Evolutionary conservation across 2,329 filamentous ascomycete species (phyloP).

Genomic region (Fusarium sp.): DNA sequence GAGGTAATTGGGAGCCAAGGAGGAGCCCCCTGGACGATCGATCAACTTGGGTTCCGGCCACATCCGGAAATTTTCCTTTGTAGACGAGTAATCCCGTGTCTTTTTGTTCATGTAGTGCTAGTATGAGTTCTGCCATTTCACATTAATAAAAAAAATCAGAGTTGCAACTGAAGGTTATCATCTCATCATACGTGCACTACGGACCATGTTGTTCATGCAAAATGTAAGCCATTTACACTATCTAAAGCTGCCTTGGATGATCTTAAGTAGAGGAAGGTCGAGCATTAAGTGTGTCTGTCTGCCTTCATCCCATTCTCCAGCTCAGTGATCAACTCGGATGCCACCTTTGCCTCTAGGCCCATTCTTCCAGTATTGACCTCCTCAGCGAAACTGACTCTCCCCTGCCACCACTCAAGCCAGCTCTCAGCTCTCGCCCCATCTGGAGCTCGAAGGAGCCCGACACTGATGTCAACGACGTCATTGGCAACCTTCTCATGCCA

Average conservation of each 20-base stretch:
- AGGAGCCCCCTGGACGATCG: neutral
- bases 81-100: neutral
- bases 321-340: neutral
- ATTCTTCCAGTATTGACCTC: neutral
- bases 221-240: neutral
- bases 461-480: neutral
- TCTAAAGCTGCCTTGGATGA: neutral
- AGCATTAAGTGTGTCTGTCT: neutral
- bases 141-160: neutral
- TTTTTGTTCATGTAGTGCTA: neutral
- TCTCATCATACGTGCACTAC: neutral
- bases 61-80: conserved; percentile 5
- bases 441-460: neutral
- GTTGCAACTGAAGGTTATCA: neutral
- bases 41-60: conserved; percentile 3
- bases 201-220: neutral
- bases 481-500: neutral
- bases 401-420: neutral
- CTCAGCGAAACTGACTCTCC: neutral
- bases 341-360: neutral
- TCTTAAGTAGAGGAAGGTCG: neutral
- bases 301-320: neutral
- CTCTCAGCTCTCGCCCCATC: neutral
- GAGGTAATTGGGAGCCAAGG: neutral
- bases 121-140: neutral